phyloP scores from a whole-genome alignment of 306 rosid species.

The Malus sieversii region DNA sequence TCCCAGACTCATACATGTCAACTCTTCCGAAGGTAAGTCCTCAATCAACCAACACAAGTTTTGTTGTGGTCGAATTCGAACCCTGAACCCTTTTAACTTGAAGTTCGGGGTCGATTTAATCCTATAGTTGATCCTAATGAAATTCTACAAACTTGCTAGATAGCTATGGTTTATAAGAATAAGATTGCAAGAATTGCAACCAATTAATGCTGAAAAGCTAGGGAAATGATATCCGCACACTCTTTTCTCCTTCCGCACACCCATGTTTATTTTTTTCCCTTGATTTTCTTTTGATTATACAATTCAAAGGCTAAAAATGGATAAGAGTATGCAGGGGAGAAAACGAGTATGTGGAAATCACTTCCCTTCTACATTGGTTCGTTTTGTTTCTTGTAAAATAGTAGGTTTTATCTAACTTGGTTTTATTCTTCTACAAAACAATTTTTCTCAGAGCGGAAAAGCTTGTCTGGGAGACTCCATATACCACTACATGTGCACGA shows the following conservation, averaged over 20 bases:
- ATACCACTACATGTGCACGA: conserved; percentile 50
- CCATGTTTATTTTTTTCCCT: background rate
- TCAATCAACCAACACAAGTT: background rate
- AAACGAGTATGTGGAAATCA: background rate
- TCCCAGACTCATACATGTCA: conserved; percentile 65
- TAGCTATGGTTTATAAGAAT: no score
- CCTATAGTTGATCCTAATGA: background rate
- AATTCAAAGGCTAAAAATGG: background rate
- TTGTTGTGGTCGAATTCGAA: background rate
- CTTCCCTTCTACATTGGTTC: background rate
- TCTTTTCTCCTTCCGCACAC: background rate
- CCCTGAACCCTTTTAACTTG: background rate
- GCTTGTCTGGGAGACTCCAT: conserved; percentile 71
- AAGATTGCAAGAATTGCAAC: background rate
- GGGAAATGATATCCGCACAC: background rate
- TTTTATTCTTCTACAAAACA: background rate
- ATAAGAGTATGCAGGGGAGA: background rate
- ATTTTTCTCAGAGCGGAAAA: conserved; percentile 60
- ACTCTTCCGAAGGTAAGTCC: conserved; percentile 81
- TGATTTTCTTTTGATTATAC: background rate
- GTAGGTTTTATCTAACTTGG: background rate
- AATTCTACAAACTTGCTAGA: no score
- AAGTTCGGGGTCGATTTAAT: background rate
- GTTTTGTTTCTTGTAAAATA: background rate
- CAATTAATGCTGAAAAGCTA: background rate